phyloP scores from a whole-genome alignment of 208 protist species.

The Leishmania tarentolae region DNA sequence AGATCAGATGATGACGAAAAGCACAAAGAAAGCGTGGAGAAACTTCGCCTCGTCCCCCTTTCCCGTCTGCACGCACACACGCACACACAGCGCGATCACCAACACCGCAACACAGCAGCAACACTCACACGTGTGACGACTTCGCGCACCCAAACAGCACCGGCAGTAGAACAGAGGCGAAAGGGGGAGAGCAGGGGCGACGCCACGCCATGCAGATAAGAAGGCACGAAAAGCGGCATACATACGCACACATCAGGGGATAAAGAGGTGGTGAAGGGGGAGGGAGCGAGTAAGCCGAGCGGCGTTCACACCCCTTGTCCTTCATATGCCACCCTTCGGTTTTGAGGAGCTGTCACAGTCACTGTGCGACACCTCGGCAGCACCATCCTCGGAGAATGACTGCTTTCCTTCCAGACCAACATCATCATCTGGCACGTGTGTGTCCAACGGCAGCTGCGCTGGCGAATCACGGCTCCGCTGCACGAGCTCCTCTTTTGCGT shows the following conservation, averaged over 20 bases:
- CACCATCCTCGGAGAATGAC: not conserved
- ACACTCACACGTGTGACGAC: not conserved
- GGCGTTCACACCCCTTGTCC: not conserved
- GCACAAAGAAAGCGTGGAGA: constrained; percentile 5
- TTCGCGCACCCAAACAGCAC: not conserved
- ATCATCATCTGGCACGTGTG: not conserved
- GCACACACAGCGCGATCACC: not conserved
- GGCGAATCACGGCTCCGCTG: constrained; percentile 18
- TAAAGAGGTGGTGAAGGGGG: not conserved
- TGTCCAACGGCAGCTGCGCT: not conserved
- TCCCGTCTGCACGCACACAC: not conserved
- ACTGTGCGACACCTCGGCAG: not conserved
- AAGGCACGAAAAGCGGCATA: not conserved
- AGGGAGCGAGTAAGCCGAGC: not conserved
- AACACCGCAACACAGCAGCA: not conserved
- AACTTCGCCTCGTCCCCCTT: not conserved
- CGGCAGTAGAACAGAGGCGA: not conserved
- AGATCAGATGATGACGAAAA: constrained; percentile 5
- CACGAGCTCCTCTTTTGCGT: constrained; percentile 25
- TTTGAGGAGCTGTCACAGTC: not conserved
- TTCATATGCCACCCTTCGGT: not conserved
- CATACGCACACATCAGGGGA: not conserved
- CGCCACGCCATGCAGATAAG: not conserved
- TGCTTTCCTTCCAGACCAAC: too few relatives aligned
- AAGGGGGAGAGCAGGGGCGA: too few relatives aligned